A percentile compares a stretch with the other conserved stretches of the same genome.
Evolutionary conservation across 1,284 basidiomycete species (phyloP).

Genomic region (Sanghuangporus weigelae): DNA sequence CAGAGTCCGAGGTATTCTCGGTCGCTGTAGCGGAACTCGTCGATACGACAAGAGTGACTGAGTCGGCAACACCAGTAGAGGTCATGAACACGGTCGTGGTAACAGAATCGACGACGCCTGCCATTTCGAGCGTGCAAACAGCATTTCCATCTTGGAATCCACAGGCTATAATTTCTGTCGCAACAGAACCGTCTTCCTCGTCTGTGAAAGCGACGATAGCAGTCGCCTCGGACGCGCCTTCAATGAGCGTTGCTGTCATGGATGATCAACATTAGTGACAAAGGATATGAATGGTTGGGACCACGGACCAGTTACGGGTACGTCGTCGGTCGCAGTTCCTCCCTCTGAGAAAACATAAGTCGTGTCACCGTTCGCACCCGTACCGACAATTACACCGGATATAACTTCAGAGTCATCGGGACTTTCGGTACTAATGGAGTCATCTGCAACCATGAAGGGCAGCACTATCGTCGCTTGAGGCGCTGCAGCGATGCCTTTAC

Average conservation of each 20-base stretch:
- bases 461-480: neutral
- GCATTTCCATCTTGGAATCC: neutral
- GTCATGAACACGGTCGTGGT: neutral
- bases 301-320: neutral
- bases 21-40: neutral
- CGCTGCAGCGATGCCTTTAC: neutral
- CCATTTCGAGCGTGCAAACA: neutral
- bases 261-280: neutral
- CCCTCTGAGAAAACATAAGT: neutral
- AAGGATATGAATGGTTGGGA: neutral
- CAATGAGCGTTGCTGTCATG: neutral
- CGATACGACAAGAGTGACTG: neutral
- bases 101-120: neutral
- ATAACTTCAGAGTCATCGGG: neutral
- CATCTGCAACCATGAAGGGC: neutral
- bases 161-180: neutral
- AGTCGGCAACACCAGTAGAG: neutral
- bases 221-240: neutral
- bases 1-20: neutral
- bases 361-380: neutral
- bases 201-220: neutral
- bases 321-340: neutral
- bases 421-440: neutral
- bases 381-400: neutral
- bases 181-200: neutral